These are phyloP conservation scores for Colletotrichum orbiculare DNA, from an alignment of 2,329 filamentous ascomycete genomes.

Conservation along the genomic window DNA sequence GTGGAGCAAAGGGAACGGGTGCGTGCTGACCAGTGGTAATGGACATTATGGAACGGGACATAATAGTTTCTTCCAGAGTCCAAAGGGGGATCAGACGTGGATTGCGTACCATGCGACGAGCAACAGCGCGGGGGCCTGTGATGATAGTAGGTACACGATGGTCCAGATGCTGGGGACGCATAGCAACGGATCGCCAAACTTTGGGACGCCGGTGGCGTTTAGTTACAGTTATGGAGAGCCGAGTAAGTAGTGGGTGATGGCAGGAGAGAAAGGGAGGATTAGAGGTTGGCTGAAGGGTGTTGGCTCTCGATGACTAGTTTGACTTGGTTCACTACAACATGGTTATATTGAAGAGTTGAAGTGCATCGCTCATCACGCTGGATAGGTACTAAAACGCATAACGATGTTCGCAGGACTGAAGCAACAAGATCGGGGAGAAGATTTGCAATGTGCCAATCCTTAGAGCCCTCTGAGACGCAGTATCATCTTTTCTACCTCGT, in stretches of 20 bases:
- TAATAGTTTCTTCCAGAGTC: constrained; percentile 68
- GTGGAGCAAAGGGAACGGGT: constrained; percentile 63
- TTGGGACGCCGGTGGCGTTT: constrained; percentile 49
- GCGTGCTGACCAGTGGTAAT: constrained; percentile 63
- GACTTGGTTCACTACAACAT: too few species aligned
- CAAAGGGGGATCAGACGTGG: constrained; percentile 64
- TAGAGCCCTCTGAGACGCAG: too few species aligned
- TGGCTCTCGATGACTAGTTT: too few species aligned
- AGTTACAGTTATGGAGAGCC: constrained; percentile 25
- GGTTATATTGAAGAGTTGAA: too few species aligned
- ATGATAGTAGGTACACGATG: constrained; percentile 64
- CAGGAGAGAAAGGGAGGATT: too few species aligned
- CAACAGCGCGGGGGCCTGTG: constrained; percentile 60
- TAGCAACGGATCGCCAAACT: constrained; percentile 62
- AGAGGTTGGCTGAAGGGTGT: not conserved
- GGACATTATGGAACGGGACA: constrained; percentile 68
- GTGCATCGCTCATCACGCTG: too few species aligned
- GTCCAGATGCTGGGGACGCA: constrained; percentile 62
- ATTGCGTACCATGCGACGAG: constrained; percentile 67
- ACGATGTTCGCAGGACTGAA: too few species aligned
- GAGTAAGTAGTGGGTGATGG: not conserved
- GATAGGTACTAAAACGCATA: too few species aligned
- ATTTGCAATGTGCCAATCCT: too few species aligned
- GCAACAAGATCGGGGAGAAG: too few species aligned
- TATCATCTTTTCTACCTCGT: too few species aligned